Evolutionary conservation across 345 rosid species (phyloP).

Genomic region (Eucalyptus leucophloia): DNA sequence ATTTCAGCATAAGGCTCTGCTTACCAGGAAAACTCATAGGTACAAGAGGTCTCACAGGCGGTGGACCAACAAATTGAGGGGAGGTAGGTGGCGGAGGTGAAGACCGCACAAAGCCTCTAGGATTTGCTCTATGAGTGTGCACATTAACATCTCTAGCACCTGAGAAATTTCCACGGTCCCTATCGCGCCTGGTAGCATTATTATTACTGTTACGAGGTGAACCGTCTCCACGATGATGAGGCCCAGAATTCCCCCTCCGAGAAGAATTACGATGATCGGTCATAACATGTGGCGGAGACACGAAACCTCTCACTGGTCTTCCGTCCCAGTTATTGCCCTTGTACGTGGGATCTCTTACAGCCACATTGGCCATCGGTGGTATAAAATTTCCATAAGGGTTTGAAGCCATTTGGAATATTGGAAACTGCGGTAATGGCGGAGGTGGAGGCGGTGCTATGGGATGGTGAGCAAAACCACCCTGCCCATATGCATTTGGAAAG

Average conservation of each 20-base stretch:
- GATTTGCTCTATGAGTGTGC: constrained; percentile 31
- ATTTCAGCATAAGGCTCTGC: background rate
- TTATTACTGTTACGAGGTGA: constrained; percentile 11
- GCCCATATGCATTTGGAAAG: constrained; percentile 15
- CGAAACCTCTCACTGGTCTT: constrained; percentile 26
- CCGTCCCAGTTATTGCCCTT: constrained; percentile 29
- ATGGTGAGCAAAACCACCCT: constrained; percentile 7
- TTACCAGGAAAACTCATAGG: background rate
- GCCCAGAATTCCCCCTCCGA: constrained; percentile 37
- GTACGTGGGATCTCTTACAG: constrained; percentile 18
- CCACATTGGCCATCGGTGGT: constrained; percentile 13
- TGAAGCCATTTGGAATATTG: constrained; percentile 14
- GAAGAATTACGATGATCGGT: constrained; percentile 28
- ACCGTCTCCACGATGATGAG: constrained; percentile 35
- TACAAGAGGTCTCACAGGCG: constrained; percentile 13
- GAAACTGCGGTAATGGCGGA: constrained; percentile 32
- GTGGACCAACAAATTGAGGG: constrained; percentile 18
- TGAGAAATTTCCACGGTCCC: constrained; percentile 30
- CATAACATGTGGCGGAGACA: constrained; percentile 16
- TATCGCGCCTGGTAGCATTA: constrained; percentile 33
- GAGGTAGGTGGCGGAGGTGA: constrained; percentile 18
- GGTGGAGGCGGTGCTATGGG: constrained; percentile 17
- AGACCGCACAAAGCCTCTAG: constrained; percentile 33
- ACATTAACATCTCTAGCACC: constrained; percentile 31
- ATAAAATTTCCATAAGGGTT: constrained; percentile 12